A percentile compares a stretch with the other conserved stretches of the same genome.
These are phyloP conservation scores for Epichloe uncinata DNA, from an alignment of 2,329 filamentous ascomycete genomes.

Conservation along the genomic window DNA sequence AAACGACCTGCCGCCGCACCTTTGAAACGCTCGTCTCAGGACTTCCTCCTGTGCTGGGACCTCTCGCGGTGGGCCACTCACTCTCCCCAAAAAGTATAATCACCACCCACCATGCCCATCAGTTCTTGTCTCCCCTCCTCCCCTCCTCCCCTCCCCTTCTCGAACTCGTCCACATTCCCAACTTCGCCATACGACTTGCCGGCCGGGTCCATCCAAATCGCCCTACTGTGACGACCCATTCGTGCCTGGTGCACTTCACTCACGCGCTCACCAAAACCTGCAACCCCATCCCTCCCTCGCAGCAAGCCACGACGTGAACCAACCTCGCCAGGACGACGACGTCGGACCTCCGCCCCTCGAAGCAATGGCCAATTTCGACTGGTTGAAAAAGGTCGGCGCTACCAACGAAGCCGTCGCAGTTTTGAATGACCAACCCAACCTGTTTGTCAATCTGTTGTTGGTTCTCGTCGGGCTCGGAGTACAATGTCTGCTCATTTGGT, in stretches of 20 bases:
- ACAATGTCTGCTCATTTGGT: conserved; percentile 37
- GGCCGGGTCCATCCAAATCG: too few species aligned
- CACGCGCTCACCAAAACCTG: background rate
- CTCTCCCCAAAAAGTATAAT: background rate
- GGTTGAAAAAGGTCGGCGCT: conserved; percentile 42
- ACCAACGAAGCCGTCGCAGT: conserved; percentile 44
- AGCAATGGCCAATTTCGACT: conserved; percentile 40
- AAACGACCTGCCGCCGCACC: conserved; percentile 1
- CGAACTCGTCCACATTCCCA: background rate
- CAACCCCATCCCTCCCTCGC: background rate
- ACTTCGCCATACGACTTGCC: background rate
- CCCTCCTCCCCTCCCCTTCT: background rate
- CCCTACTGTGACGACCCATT: background rate
- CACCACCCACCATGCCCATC: background rate
- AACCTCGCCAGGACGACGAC: background rate
- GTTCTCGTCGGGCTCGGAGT: conserved; percentile 36
- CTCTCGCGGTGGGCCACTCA: background rate
- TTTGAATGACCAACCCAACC: conserved; percentile 46
- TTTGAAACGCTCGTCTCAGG: conserved; percentile 10
- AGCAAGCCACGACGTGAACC: background rate
- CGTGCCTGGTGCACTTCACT: background rate
- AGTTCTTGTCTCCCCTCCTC: background rate
- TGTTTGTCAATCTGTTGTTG: conserved; percentile 44
- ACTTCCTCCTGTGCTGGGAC: conserved; percentile 4
- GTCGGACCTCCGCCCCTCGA: background rate